Base-by-base conservation (phyloP, 805 yeast genomes). In the Hanseniaspora vineae region DNA sequence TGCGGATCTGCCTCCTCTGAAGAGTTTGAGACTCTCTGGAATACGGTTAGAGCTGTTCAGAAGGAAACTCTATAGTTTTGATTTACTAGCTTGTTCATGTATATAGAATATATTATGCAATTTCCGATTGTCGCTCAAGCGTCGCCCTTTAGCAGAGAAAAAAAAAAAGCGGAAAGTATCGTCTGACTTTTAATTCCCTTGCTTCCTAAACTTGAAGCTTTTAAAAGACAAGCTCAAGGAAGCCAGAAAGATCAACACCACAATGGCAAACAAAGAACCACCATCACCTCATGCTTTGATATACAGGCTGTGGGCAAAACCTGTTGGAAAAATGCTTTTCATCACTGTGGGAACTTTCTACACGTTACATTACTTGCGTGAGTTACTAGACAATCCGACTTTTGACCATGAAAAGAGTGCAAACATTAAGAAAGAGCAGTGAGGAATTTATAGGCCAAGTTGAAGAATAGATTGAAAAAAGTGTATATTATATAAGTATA, bases 1-100 rank as follows among this genome's bases (percentile, higher is more conserved):
- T 78, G 94, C 55, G 98, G 97, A 2, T 76, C 73, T 39, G 82
- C 95, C 1, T 71, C 72, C 14, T 77, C 73, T n/a, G 73, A 73
- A 33, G 98, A 92, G 54, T 66, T 68, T 44, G 68, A 68, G 15
- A 66, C 76, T 14, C 62, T 85, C 48, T 81, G 88, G 84, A 78
- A 76, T 55, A 73, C 81, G 35, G 80, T 83, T 1, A 66, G 66
- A 29, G 83, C 84, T 0, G 57, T 84, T 31, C 73, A 73, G 51
- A 72, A 64, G 49, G 89, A 81, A 53, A 51, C 49, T 37, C 51
- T 47, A 17, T 12, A n/a, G 14, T n/a, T 11, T 14, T 9, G 9
- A 14, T 35, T 8, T 11, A 35, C 18, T 35, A 8, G 15, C 18
- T 11, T 35, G 15, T 35, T 8, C 29, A 23, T 23, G 29, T 23